phyloP scores from a whole-genome alignment of 2,329 filamentous ascomycete genomes.

The Plectosphaerella plurivora region DNA sequence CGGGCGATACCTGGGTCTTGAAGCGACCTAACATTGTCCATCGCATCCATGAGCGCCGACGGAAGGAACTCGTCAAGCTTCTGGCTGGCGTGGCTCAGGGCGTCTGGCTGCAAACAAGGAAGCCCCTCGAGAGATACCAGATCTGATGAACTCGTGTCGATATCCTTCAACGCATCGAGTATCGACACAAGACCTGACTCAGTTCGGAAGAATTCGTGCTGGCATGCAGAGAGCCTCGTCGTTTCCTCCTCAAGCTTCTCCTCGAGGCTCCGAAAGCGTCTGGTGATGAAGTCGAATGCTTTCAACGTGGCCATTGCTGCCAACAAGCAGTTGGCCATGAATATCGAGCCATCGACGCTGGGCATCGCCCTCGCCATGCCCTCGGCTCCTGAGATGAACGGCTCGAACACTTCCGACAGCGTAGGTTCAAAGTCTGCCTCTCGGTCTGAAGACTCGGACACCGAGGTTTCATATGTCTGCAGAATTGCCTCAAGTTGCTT shows the following conservation, averaged over 20 bases:
- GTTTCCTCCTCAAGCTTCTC: constrained; percentile 50
- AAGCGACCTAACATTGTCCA: constrained; percentile 72
- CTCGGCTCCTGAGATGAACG: constrained; percentile 74
- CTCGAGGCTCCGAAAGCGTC: constrained; percentile 51
- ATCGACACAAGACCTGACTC: constrained; percentile 70
- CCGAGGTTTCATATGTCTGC: constrained; percentile 80
- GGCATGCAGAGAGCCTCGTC: constrained; percentile 57
- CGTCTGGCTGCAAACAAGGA: constrained; percentile 52
- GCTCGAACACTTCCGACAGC: constrained; percentile 75
- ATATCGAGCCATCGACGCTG: constrained; percentile 59
- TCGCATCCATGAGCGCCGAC: constrained; percentile 87
- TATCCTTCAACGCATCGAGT: constrained; percentile 48
- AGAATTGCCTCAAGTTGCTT: constrained; percentile 75
- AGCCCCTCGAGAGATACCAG: constrained; percentile 42
- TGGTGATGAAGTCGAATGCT: constrained; percentile 59
- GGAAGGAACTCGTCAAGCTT: constrained; percentile 86
- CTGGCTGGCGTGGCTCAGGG: constrained; percentile 66
- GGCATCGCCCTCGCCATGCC: constrained; percentile 60
- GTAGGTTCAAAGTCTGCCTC: constrained; percentile 71
- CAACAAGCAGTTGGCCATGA: constrained; percentile 67
- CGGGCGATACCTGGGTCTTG: constrained; percentile 69
- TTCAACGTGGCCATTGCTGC: constrained; percentile 52
- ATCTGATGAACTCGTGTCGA: constrained; percentile 24
- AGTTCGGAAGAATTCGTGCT: constrained; percentile 68
- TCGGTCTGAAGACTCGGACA: constrained; percentile 53